Percentiles rank a stretch among this genome's conserved stretches.
These are phyloP conservation scores for Musa acuminata DNA, from an alignment of 176 grass and related monocot genomes.

Conservation along the genomic window DNA sequence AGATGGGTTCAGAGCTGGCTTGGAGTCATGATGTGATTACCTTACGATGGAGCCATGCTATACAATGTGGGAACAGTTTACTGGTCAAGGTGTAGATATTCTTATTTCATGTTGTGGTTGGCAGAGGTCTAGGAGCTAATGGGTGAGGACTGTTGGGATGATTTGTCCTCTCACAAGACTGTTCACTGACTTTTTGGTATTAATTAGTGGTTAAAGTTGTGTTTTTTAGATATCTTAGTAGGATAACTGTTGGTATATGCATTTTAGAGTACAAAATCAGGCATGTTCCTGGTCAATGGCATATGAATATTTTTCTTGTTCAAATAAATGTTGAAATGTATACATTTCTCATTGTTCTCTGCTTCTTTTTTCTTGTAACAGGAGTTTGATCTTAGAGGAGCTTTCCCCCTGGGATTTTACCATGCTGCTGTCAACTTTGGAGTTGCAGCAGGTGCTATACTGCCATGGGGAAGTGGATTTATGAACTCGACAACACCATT, in stretches of 20 bases:
- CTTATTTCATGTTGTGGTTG: not conserved
- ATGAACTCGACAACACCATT: slow-evolving; percentile 47
- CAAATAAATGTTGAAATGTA: not conserved
- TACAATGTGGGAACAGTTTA: not conserved
- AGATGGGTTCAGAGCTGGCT: too few species aligned
- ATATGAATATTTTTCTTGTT: too few species aligned
- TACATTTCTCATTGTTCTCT: not conserved
- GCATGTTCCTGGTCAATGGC: too few species aligned
- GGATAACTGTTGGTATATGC: not conserved
- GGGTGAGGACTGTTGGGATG: not conserved
- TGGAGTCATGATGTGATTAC: not conserved
- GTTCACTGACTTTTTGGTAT: not conserved
- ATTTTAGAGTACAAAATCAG: too few species aligned
- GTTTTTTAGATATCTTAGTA: not conserved
- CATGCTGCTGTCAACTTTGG: slow-evolving; percentile 66
- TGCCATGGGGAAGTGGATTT: slow-evolving; percentile 47
- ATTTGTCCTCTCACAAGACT: not conserved
- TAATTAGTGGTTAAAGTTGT: not conserved
- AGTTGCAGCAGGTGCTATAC: slow-evolving; percentile 48
- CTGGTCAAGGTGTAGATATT: not conserved
- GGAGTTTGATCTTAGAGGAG: slow-evolving; percentile 60
- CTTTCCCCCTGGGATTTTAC: slow-evolving; percentile 54
- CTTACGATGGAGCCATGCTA: not conserved
- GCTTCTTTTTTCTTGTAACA: slow-evolving; percentile 18
- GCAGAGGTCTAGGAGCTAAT: not conserved